Evolutionary conservation across 2,329 filamentous ascomycete genomes (phyloP).

Genomic region (Hirsutella thompsonii): DNA sequence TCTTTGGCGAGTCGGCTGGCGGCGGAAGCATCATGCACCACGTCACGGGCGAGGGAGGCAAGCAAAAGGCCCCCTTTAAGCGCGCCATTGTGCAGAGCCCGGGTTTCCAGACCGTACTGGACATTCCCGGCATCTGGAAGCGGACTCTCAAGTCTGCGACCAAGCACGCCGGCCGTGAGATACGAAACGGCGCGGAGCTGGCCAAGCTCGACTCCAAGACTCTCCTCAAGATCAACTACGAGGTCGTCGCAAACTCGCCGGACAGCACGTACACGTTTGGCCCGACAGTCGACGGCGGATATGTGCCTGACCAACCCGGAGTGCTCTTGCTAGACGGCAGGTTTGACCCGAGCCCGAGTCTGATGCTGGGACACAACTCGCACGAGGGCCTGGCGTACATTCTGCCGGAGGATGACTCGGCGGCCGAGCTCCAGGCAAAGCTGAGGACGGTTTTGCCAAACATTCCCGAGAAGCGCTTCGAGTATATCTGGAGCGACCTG

Average conservation of each 20-base stretch:
- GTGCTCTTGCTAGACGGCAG: constrained; percentile 13
- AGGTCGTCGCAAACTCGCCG: constrained; percentile 3
- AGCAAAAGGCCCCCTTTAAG: constrained; percentile 27
- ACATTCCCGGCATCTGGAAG: constrained; percentile 3
- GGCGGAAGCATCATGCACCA: constrained; percentile 35
- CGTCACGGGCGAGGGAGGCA: constrained; percentile 29
- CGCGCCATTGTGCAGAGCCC: constrained; percentile 27
- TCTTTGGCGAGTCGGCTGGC: constrained; percentile 32
- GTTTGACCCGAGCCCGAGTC: constrained; percentile 13
- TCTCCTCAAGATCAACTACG: constrained; percentile 21
- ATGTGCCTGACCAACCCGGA: constrained; percentile 16
- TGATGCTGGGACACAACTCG: constrained; percentile 25
- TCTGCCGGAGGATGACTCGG: constrained; percentile 27
- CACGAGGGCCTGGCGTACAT: constrained; percentile 35
- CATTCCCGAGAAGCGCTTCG: constrained; percentile 1
- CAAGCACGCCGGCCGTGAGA: constrained; percentile 2
- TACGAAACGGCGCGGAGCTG: constrained; percentile 4
- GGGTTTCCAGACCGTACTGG: constrained; percentile 1
- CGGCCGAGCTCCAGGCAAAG: constrained; percentile 24
- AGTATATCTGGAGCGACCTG: constrained; percentile 24
- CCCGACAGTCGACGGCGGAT: constrained; percentile 20
- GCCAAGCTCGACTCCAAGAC: constrained; percentile 1
- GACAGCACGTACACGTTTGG: constrained; percentile 16
- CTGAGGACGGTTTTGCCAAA: constrained; percentile 15
- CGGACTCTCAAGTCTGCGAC: constrained; percentile 4